Base-by-base conservation (phyloP, 2,329 filamentous ascomycete genomes). In the Apiospora koreana region DNA sequence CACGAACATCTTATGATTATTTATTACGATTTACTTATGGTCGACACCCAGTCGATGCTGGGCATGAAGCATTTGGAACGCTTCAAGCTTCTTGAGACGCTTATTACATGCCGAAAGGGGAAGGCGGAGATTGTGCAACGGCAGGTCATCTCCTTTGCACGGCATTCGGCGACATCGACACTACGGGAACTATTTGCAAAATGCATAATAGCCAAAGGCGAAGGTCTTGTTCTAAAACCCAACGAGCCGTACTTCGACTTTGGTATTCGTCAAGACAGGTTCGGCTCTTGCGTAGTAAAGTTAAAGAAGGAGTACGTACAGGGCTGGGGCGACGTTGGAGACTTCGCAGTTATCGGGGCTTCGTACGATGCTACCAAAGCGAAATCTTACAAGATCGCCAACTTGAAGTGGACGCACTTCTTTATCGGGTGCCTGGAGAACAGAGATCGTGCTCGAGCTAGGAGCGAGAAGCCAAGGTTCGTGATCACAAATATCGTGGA, bases 291-390 rank as follows among this genome's bases (percentile, higher is more conserved):
- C 70, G 92, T 90, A 78, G 93, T 97, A 76, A 97, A 97, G 80
- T 80, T 97, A 54, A 97, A 97, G 80, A 94, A 94, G 76, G 93
- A 96, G 76, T 97, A 97, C 75, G 88, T 97, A 46, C 85, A 87
- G 35, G 89, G 89, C 2, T 89, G 95, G 77, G 94, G 94, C 0
- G 94, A 97, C 71, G 89, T 94, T 41, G 93, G 93, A 12, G 95
- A 97, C 78, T 93, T 97, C 77, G 91, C 92, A 1, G 86, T 95
- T 1, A 83, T 97, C 3, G 94, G 93, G 0, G 94, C 89, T 7
- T 89, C 89, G 23, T 94, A 92, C 74, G 88, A 94, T 73, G 82
- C 91, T 3, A 83, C 85, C 67, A 88, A 89, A 72, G 92, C 91
- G 9, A 85, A 84, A 64, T 83, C 85, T 9, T 86, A 89, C 65